Conservation (phyloP, 805 yeast species). For the Blastobotrys mokoenaii region DNA sequence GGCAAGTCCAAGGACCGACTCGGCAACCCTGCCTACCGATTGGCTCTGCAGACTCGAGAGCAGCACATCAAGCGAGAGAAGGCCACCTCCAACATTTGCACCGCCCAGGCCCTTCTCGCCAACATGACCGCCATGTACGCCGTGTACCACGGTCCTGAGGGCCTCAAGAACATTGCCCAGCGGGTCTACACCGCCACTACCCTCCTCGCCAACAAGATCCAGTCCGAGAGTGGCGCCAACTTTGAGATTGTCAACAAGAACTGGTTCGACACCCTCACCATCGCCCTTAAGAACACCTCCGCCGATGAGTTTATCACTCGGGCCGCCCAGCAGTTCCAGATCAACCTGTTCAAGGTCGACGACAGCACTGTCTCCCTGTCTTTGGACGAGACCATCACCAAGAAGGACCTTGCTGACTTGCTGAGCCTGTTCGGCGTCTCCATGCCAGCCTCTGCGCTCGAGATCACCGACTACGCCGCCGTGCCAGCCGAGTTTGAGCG, state of each 20-base stretch:
- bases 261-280: conserved; percentile 84
- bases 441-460: conserved; percentile 13
- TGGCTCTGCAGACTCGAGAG: conserved; percentile 96
- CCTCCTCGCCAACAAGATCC: conserved; percentile 55
- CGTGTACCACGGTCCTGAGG: conserved; percentile 91
- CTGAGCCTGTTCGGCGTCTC: conserved; percentile 48
- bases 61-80: conserved; percentile 96
- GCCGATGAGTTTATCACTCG: conserved; percentile 47
- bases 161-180: conserved; percentile 67
- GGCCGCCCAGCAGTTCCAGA: conserved; percentile 56
- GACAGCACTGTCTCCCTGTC: conserved; percentile 61
- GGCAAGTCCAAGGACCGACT: conserved; percentile 89
- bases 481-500: conserved; percentile 32
- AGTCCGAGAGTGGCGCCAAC: conserved; percentile 22
- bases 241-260: conserved; percentile 48
- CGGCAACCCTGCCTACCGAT: conserved; percentile 80
- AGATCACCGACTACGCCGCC: conserved; percentile 13
- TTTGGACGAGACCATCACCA: conserved; percentile 80
- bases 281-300: conserved; percentile 38
- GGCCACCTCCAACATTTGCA: conserved; percentile 96
- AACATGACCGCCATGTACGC: conserved; percentile 94
- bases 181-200: conserved; percentile 70
- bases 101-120: conserved; percentile 94
- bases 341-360: conserved; percentile 68
- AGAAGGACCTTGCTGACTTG: conserved; percentile 50